These are phyloP conservation scores for Erodium maritimum DNA, from an alignment of 345 rosid genomes.

Conservation along the genomic window DNA sequence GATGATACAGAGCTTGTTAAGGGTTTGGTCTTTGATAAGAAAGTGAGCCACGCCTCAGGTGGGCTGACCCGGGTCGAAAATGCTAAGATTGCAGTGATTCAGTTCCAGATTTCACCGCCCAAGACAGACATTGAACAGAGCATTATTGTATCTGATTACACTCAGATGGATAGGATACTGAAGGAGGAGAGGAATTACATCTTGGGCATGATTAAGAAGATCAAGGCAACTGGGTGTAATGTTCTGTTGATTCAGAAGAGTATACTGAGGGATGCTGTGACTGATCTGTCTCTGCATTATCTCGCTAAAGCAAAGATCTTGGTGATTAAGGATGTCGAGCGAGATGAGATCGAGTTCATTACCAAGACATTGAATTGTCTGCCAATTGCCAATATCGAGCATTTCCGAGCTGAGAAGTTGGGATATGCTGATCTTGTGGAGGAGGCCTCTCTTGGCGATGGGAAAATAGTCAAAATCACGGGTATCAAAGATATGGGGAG, in stretches of 20 bases:
- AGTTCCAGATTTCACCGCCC: constrained; percentile 94
- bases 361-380: constrained; percentile 91
- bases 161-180: constrained; percentile 98
- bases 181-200: constrained; percentile 96
- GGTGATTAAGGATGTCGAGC: constrained; percentile 92
- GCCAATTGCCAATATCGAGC: constrained; percentile 91
- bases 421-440: constrained; percentile 86
- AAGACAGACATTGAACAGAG: constrained; percentile 98
- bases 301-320: constrained; percentile 85
- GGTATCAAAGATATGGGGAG: constrained; percentile 92
- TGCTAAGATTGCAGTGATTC: constrained; percentile 91
- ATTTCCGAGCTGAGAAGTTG: constrained; percentile 79
- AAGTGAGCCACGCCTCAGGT: constrained; percentile 84
- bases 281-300: constrained; percentile 85
- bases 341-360: constrained; percentile 91
- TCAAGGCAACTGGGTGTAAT: constrained; percentile 79
- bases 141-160: constrained; percentile 85
- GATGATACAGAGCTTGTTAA: constrained; percentile 85
- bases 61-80: constrained; percentile 80
- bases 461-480: constrained; percentile 79
- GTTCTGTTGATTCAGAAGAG: constrained; percentile 95
- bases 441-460: constrained; percentile 90
- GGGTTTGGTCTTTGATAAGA: constrained; percentile 89
- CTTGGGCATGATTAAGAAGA: constrained; percentile 93
- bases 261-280: constrained; percentile 94